Evolutionary conservation across 2,329 filamentous ascomycete genomes (phyloP), one percentile per base, ranked within the genome.

Genomic region (Fusarium sublunatum): DNA sequence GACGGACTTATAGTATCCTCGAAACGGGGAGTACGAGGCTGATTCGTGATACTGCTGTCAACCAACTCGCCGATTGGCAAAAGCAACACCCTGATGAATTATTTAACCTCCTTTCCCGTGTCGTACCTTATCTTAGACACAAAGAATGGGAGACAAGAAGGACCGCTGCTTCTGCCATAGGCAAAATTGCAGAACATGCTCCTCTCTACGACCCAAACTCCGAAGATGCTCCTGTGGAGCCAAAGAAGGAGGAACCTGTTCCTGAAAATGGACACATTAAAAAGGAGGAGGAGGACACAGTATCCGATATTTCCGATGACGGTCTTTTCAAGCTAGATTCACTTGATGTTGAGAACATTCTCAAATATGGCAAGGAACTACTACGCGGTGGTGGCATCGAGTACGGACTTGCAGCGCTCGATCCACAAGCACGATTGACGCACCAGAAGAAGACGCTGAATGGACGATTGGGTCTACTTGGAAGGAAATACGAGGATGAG

Each of bases 11-110:
- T 76, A 97, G 93, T 66, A 88, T 99, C 75, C 88, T 99, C 71
- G 95, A 99, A 84, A 98, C 95, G 55, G 95, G 95, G 70, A 98
- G 94, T 79, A 99, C 95, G 59, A 90, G 91, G 74, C 84, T 99
- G 68, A 98, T 99, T 74, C 90, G 96, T 69, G 96, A 97, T 74
- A 99, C 95, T 63, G 96, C 95, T 62, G 95, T 96, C 61, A 93
- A 96, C 74, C 95, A 99, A 79, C 85, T 99, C 64, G 95, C 93
- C 61, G 95, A 99, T 78, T 95, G 97, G 77, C 96, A 99, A 78
- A 98, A 97, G 75, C 91, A 95, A 76, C 95, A 98, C 72, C 95
- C 95, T 0, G 94, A 99, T 78, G 96, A 99, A 76, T 83, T 99
- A 2, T 98, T 98, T 79, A 97, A 98, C 74, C 85, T 99, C 7